Base-by-base conservation (phyloP, 768 basidiomycete genomes). In the Rhodotorula babjevae region DNA sequence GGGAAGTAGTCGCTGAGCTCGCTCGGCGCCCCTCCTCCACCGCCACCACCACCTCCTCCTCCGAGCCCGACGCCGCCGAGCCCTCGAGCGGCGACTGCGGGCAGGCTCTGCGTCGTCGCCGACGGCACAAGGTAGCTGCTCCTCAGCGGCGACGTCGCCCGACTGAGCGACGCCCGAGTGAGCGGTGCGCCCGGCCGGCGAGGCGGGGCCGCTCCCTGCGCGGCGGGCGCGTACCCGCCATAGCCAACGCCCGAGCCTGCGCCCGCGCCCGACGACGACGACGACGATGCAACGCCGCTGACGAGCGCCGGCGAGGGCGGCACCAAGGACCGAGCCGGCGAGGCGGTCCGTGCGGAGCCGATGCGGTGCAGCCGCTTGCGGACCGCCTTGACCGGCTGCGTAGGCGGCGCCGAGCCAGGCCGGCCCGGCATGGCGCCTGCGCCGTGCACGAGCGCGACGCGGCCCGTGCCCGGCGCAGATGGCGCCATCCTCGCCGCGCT, bases 311-410 rank as follows among this genome's bases (percentile, higher is more conserved):
- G 56, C 14, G 64, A 46, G 44, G 44, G 31, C 6, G 64, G 36
- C 5, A 36, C 36, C 36, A 9, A 36, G 5, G 29, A 0, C 9
- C 19, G 56, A 9, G 64, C 29, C 4, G 55, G 15, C 53, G 49
- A 21, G 29, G 42, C 50, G 44, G 57, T 10, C 25, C 61, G 69
- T 9, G 74, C 70, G 4, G 67, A 63, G 1, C 88, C 87, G 31
- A 92, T 80, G 23, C 85, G 84, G 74, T 89, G 88, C 19, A 85
- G 87, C 57, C 93, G 85, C 79, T 91, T 93, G 69, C 93, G 82
- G 76, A 83, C 86, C 19, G 91, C 93, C 78, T 89, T 91, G 21
- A 87, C 83, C 6, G 87, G 86, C 61, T 83, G 87, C 40, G 84
- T 83, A 67, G 59, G 60, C 7, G 46, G 9, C 16, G 60, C 6